Percentiles rank a stretch among this genome's conserved stretches.
These are phyloP conservation scores for Globisporangium emineosum DNA, from an alignment of 352 stramenopile species.

Conservation along the genomic window DNA sequence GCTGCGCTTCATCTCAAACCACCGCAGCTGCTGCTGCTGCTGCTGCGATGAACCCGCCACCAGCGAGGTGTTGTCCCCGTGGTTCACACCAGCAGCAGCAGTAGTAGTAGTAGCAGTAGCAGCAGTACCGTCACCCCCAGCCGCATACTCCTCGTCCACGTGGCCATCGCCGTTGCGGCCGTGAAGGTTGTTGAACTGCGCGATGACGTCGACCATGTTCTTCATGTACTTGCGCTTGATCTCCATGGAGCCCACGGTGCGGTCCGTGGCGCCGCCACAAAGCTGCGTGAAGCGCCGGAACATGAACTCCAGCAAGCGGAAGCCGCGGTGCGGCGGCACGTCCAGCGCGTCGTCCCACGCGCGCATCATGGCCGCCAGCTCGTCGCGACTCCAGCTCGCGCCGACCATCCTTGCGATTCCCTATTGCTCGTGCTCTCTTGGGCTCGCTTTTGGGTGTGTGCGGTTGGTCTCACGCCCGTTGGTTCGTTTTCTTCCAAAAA, in stretches of 20 bases:
- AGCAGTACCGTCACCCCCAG: too few species aligned
- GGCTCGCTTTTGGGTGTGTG: not conserved
- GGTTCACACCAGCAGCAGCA: too few species aligned
- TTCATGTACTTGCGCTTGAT: conserved; percentile 21
- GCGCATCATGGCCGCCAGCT: conserved; percentile 3
- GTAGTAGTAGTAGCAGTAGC: not conserved
- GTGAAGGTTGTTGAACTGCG: not conserved
- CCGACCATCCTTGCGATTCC: not conserved
- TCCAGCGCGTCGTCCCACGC: conserved; percentile 8
- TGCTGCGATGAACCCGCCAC: not conserved
- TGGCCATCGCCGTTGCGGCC: not conserved
- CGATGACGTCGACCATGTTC: conserved; percentile 14
- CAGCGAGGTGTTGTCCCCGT: not conserved
- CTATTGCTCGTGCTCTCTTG: not conserved
- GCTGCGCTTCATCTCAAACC: conserved; percentile 8
- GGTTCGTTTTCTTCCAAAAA: not conserved
- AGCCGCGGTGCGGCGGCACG: conserved; percentile 5
- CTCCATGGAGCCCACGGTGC: conserved; percentile 9
- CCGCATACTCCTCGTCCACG: not conserved
- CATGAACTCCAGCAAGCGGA: conserved; percentile 14
- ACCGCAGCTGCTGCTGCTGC: not conserved
- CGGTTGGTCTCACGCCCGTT: too few species aligned
- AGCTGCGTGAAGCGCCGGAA: conserved; percentile 12
- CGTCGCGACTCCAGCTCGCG: conserved; percentile 11
- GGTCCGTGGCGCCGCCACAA: not conserved